These are phyloP conservation scores for Orobanche coerulescens DNA, from an alignment of 257 asterid genomes.

Conservation along the genomic window DNA sequence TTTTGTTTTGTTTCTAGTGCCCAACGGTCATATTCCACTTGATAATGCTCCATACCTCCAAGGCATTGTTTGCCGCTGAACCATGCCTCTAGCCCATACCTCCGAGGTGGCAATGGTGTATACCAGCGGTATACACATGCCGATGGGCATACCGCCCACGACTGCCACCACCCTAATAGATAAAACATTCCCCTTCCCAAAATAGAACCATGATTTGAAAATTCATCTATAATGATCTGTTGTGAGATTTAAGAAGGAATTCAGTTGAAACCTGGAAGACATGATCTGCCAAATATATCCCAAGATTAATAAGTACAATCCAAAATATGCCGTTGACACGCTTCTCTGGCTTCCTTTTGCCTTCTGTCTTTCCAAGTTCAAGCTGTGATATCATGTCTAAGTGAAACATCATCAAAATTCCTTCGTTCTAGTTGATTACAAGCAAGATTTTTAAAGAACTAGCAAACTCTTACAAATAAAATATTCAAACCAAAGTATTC, in stretches of 20 bases:
- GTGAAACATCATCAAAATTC: constrained; percentile 33
- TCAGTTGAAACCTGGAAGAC: constrained; percentile 58
- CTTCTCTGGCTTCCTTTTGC: constrained; percentile 54
- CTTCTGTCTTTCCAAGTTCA: constrained; percentile 62
- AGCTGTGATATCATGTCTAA: constrained; percentile 78
- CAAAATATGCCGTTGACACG: constrained; percentile 80
- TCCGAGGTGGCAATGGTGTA: too few species aligned
- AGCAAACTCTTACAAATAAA: neutral
- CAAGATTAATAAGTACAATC: constrained; percentile 81
- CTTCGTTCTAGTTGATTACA: neutral
- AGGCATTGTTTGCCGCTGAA: too few species aligned
- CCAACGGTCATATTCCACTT: too few species aligned
- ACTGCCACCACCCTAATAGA: too few species aligned
- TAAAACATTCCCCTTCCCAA: neutral
- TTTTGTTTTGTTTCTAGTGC: too few species aligned
- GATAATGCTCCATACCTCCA: too few species aligned
- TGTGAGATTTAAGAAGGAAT: neutral
- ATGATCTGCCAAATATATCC: constrained; percentile 75
- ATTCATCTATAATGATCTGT: too few species aligned
- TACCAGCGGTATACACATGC: too few species aligned
- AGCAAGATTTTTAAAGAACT: neutral
- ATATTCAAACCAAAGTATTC: neutral
- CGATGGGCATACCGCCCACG: too few species aligned
- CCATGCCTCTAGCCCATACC: too few species aligned
- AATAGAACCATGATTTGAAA: too few species aligned